A percentile compares a stretch with the other conserved stretches of the same genome.
Evolutionary conservation across 495 filamentous ascomycete species (phyloP).

Genomic region (Delitschia confertaspora): DNA sequence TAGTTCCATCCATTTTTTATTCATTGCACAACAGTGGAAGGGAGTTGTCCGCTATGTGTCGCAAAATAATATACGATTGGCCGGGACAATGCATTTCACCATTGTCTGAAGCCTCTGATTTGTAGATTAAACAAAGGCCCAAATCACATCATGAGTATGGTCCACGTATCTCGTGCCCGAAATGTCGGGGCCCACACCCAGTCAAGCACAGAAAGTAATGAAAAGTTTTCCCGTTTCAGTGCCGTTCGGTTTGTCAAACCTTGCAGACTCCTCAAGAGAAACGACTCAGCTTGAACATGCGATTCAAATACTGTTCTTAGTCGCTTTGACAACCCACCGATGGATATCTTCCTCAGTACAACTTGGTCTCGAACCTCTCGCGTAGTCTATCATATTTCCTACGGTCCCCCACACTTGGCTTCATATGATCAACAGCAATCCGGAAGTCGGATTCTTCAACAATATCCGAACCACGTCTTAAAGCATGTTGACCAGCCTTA

Average conservation of each 20-base stretch:
- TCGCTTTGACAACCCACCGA: background rate
- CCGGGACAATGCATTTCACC: too few relatives aligned
- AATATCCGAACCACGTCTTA: constrained; percentile 43
- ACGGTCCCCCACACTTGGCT: constrained; percentile 71
- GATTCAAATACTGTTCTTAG: background rate
- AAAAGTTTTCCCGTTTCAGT: background rate
- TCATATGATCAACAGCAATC: constrained; percentile 58
- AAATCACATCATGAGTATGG: too few relatives aligned
- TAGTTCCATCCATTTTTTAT: too few relatives aligned
- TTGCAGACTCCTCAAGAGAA: background rate
- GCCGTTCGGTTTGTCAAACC: background rate
- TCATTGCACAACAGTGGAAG: too few relatives aligned
- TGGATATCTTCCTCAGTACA: constrained; percentile 1
- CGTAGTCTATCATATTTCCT: constrained; percentile 58
- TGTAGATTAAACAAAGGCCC: too few relatives aligned
- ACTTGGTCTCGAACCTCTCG: constrained; percentile 26
- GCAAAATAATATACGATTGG: too few relatives aligned
- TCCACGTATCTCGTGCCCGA: background rate
- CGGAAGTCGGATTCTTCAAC: constrained; percentile 59
- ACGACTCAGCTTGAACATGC: background rate
- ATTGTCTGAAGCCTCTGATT: too few relatives aligned
- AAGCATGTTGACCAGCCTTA: constrained; percentile 66
- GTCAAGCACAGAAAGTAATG: background rate
- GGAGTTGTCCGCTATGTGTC: too few relatives aligned
- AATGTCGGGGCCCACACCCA: background rate